Base-by-base conservation (phyloP, 1,139 yeast species). In the Candida sp. region DNA sequence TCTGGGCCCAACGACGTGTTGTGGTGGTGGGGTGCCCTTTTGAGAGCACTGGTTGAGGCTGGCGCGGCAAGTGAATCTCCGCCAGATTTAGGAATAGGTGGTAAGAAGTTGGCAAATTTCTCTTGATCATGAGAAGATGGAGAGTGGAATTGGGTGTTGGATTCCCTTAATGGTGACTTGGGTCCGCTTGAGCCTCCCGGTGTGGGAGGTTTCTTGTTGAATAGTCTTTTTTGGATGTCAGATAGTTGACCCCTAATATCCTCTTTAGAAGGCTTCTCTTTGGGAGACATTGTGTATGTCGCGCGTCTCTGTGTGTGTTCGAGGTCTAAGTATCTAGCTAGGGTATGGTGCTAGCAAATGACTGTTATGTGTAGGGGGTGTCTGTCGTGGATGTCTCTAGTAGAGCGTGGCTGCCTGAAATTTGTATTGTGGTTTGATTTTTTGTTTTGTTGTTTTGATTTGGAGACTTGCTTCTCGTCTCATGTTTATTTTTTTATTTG, bases 231-330 rank as follows among this genome's bases (percentile, higher is more conserved):
- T 64, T 85, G 89, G 52, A 85, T 77, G 57, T 84, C 87, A 27
- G 83, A 81, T 50, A 86, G 73, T 63, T 85, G 90, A 42, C 80
- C 78, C 56, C 86, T 75, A 54, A 85, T 75, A 57, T 84, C 88
- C 31, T 58, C 60, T 35, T 52, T 55, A 12, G 54, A 44, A n/a
- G 53, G 37, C 25, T 54, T 56, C 12, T 54, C 54, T 27, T 40
- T 48, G 30, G 54, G 49, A 9, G 62, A 49, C 62, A 56, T 58
- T 23, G 22, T 47, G 44, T 25, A 25, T 37, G n/a, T 12, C 22
- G 23, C 22, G 23, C 22, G 38, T 34, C 25, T 34, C 26, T 35
- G 35, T 33, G 35, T 33, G 35, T 33, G 35, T 33, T 7, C 12
- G 35, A n/a, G 3, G 34, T 32, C 5, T 34, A 4, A 11, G 23